Evolutionary conservation across 163 green algal genomes (phyloP).

Genomic region (Chlamydomonas reinhardtii): DNA sequence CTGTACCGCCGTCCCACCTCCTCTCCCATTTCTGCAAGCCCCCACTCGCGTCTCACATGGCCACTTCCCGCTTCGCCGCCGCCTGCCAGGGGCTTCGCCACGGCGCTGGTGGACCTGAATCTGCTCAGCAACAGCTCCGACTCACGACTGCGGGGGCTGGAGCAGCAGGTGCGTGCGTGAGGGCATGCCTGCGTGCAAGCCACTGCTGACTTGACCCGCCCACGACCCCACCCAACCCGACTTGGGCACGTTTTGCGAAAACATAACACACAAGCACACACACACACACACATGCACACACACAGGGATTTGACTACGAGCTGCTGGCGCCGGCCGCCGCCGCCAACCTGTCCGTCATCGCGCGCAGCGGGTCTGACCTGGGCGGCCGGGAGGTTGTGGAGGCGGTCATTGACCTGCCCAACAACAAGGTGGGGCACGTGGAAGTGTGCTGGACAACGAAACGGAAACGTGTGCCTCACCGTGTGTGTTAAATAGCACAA

Average conservation of each 20-base stretch:
- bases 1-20: no score
- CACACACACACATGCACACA: no score
- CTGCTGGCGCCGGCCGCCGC: background rate
- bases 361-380: background rate
- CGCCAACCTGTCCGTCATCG: background rate
- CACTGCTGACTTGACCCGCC: no score
- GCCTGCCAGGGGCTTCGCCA: background rate
- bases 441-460: no score
- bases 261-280: no score
- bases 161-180: background rate
- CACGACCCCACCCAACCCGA: no score
- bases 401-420: background rate
- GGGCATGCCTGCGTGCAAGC: no score
- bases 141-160: background rate
- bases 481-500: no score
- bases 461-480: no score
- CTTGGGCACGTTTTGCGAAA: no score
- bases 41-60: background rate
- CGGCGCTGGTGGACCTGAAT: background rate
- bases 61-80: background rate
- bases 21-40: no score
- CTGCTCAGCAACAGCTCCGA: background rate
- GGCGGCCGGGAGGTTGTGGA: background rate
- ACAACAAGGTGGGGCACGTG: background rate
- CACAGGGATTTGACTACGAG: constrained; percentile 7